These are phyloP conservation scores for Podosphaera xanthii DNA, from an alignment of 2,329 filamentous ascomycete genomes.

Conservation along the genomic window DNA sequence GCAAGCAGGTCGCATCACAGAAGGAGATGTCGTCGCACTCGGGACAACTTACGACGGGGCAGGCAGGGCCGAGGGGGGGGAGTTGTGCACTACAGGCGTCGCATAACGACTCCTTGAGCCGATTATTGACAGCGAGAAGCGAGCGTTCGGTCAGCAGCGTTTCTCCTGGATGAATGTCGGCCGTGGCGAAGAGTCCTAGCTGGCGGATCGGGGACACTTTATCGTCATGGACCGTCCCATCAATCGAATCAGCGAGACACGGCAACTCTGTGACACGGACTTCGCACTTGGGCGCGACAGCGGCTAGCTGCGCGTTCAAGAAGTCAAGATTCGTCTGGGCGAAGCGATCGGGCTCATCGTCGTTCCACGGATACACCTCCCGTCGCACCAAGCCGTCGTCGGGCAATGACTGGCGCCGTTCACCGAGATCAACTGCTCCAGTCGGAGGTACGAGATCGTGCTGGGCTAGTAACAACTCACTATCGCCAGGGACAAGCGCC, in stretches of 20 bases:
- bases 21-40: slow-evolving; percentile 45
- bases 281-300: slow-evolving; percentile 59
- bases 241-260: slow-evolving; percentile 33
- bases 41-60: slow-evolving; percentile 28
- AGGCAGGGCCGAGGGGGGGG: slow-evolving; percentile 29
- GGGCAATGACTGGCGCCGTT: slow-evolving; percentile 31
- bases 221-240: slow-evolving; percentile 24
- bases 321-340: slow-evolving; percentile 43
- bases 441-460: slow-evolving; percentile 30
- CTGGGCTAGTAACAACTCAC: slow-evolving; percentile 30
- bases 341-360: slow-evolving; percentile 45
- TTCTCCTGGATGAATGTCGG: slow-evolving; percentile 57
- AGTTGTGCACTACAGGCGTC: slow-evolving; percentile 68
- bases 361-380: slow-evolving; percentile 49
- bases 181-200: slow-evolving; percentile 71
- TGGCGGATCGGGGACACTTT: slow-evolving; percentile 42
- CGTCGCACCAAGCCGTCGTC: slow-evolving; percentile 47
- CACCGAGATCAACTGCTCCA: slow-evolving; percentile 22
- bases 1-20: slow-evolving; percentile 35
- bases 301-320: slow-evolving; percentile 46
- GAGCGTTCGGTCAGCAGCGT: slow-evolving; percentile 62
- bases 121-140: slow-evolving; percentile 70
- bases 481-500: slow-evolving; percentile 28
- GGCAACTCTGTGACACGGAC: slow-evolving; percentile 58
- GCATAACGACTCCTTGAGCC: slow-evolving; percentile 66